A percentile compares a stretch with the other conserved stretches of the same genome.
Conservation (phyloP, 306 rosid species). For the Fragaria nilgerrensis region DNA sequence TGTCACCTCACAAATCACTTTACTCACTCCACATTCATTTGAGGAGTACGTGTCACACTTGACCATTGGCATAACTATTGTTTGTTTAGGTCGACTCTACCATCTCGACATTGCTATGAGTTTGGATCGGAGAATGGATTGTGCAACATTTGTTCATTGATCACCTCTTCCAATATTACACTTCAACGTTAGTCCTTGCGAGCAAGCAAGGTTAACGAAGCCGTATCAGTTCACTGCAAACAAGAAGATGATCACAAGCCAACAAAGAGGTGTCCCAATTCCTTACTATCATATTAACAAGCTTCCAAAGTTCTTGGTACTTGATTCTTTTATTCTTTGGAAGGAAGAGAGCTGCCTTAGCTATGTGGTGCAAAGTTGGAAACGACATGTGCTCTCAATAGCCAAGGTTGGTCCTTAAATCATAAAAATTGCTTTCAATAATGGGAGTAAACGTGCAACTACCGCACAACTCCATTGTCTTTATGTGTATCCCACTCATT, state of each 20-base stretch:
- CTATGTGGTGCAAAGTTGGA: neutral
- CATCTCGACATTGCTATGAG: neutral
- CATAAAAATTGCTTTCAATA: neutral
- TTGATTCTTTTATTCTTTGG: neutral
- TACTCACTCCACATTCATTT: too few relatives aligned
- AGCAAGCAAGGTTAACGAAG: neutral
- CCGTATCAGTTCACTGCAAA: neutral
- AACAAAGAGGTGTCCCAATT: neutral
- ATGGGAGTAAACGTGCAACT: constrained; percentile 1
- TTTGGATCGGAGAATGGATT: neutral
- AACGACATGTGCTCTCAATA: neutral
- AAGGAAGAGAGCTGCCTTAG: neutral
- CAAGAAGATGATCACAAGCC: neutral
- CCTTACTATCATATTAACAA: neutral
- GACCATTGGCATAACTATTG: neutral
- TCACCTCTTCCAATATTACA: neutral
- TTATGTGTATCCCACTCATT: neutral
- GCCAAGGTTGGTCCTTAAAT: neutral
- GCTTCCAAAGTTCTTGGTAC: neutral
- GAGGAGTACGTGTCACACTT: neutral
- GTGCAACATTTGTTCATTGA: neutral
- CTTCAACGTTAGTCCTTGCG: neutral
- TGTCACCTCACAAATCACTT: too few relatives aligned
- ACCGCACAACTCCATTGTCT: neutral
- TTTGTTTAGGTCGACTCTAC: neutral